Evolutionary conservation across 2,329 filamentous ascomycete genomes (phyloP).

Genomic region (Drechslerella dactyloides): DNA sequence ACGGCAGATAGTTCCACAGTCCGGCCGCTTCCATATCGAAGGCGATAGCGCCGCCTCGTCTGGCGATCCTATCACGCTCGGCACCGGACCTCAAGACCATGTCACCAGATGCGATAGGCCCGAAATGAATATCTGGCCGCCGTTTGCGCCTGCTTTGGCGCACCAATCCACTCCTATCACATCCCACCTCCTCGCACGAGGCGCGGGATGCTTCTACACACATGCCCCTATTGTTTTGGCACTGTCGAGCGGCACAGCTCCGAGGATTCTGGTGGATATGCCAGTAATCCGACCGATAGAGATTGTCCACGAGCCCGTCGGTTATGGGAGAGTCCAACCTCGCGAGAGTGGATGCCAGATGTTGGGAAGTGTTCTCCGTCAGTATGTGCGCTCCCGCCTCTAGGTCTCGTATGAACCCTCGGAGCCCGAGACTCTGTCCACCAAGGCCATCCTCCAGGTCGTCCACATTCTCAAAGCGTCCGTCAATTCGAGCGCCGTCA

Average conservation of each 20-base stretch:
- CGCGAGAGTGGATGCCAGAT: constrained; percentile 33
- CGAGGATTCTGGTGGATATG: constrained; percentile 6
- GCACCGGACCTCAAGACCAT: constrained; percentile 57
- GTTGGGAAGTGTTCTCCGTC: constrained; percentile 25
- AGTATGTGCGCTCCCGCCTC: constrained; percentile 48
- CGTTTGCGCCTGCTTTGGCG: neutral
- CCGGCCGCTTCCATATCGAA: constrained; percentile 59
- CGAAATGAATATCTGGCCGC: constrained; percentile 55
- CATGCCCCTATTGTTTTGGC: neutral
- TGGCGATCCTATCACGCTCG: constrained; percentile 55
- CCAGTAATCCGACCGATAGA: constrained; percentile 17
- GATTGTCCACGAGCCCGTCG: neutral
- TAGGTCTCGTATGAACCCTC: constrained; percentile 53
- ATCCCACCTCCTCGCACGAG: constrained; percentile 29
- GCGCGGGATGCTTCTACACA: neutral
- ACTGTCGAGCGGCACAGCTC: neutral
- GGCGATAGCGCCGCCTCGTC: constrained; percentile 52
- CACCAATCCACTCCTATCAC: neutral
- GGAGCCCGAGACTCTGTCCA: constrained; percentile 54
- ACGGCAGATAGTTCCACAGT: constrained; percentile 56
- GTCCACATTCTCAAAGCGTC: constrained; percentile 49
- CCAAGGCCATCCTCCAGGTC: constrained; percentile 47
- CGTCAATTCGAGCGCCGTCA: constrained; percentile 49
- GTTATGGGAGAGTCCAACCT: constrained; percentile 21
- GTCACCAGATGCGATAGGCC: constrained; percentile 56